Evolutionary conservation across 495 filamentous ascomycete genomes (phyloP).

Genomic region (Penicilliopsis zonata): DNA sequence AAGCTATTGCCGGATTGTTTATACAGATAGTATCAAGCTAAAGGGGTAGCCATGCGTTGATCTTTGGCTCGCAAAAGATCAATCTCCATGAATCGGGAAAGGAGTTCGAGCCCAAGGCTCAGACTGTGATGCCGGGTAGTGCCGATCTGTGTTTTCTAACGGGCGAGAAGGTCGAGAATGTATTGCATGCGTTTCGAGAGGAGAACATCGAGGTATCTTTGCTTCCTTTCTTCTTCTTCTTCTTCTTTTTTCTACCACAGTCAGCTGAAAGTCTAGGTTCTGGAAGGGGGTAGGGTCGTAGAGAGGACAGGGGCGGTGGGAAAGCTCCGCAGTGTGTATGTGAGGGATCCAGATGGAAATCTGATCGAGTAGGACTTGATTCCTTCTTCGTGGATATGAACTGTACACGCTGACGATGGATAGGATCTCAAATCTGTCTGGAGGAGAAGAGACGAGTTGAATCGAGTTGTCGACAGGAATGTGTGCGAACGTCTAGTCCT

Average conservation of each 20-base stretch:
- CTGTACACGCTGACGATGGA: too few species aligned
- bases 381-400: too few species aligned
- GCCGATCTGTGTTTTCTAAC: constrained; percentile 45
- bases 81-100: constrained; percentile 40
- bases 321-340: constrained; percentile 40
- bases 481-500: too few species aligned
- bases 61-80: constrained; percentile 41
- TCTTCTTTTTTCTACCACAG: too few species aligned
- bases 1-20: neutral
- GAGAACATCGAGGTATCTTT: constrained; percentile 24
- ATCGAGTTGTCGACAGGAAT: too few species aligned
- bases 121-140: constrained; percentile 31
- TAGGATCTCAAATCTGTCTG: too few species aligned
- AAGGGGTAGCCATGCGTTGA: constrained; percentile 28
- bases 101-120: constrained; percentile 44
- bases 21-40: neutral
- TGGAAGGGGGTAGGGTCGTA: constrained; percentile 35
- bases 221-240: accelerated
- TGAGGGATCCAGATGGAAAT: constrained; percentile 45
- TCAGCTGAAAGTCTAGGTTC: too few species aligned
- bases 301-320: constrained; percentile 36
- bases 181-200: constrained; percentile 17
- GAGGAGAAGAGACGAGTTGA: too few species aligned
- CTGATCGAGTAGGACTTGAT: constrained; percentile 38
- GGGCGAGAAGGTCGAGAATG: constrained; percentile 25